These are phyloP conservation scores for Aspergillus ostianus DNA, from an alignment of 495 filamentous ascomycete genomes.

Conservation along the genomic window DNA sequence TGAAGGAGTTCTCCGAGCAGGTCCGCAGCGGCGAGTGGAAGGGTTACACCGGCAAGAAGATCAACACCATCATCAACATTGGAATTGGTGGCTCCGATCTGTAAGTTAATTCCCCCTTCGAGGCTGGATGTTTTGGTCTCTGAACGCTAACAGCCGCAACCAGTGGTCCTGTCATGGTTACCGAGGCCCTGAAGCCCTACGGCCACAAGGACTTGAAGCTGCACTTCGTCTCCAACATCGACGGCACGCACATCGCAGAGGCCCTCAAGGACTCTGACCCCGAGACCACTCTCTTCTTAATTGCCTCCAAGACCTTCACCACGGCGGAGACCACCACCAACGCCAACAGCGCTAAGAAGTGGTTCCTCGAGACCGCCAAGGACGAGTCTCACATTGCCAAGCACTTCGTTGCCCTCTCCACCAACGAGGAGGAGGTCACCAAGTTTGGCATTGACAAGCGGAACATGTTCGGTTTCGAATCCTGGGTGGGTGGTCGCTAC, in stretches of 20 bases:
- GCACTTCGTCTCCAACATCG: conserved; percentile 99
- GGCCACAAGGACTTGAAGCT: conserved; percentile 78
- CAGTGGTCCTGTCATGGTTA: conserved; percentile 97
- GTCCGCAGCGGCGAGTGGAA: conserved; percentile 96
- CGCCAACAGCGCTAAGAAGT: conserved; percentile 91
- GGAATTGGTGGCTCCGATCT: conserved; percentile 98
- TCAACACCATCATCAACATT: conserved; percentile 94
- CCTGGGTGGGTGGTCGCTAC: conserved; percentile 97
- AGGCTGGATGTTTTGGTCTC: not conserved
- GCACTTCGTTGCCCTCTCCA: conserved; percentile 98
- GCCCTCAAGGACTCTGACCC: conserved; percentile 85
- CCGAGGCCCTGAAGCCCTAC: conserved; percentile 93
- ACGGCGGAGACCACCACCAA: conserved; percentile 97
- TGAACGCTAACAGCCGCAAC: conserved; percentile 31
- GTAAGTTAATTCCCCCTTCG: conserved; percentile 50
- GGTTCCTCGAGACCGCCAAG: conserved; percentile 89
- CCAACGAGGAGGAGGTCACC: conserved; percentile 89
- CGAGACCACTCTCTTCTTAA: conserved; percentile 94
- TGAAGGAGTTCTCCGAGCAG: conserved; percentile 95
- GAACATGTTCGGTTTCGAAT: conserved; percentile 99
- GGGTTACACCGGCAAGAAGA: conserved; percentile 96
- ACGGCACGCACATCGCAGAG: conserved; percentile 96
- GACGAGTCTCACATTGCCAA: conserved; percentile 79
- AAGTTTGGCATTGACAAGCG: conserved; percentile 97
- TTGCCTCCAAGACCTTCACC: conserved; percentile 99